A percentile compares a stretch with the other conserved stretches of the same genome.
Conservation (phyloP, 2,329 filamentous ascomycete species). For the Curvularia lunata region DNA sequence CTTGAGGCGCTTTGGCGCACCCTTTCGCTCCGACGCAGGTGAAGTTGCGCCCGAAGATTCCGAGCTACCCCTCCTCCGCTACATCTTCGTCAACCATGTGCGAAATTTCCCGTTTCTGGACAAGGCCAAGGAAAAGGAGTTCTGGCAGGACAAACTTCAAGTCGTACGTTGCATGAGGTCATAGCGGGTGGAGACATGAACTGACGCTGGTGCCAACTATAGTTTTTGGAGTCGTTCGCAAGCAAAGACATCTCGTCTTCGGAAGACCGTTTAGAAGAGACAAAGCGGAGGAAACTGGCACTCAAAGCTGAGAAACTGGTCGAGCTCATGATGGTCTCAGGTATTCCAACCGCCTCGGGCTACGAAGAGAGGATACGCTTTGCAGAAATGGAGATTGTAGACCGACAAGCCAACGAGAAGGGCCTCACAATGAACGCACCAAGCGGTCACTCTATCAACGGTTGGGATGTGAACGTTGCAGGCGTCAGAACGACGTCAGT, state of each 20-base stretch:
- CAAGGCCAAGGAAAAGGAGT: constrained; percentile 96
- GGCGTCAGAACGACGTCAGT: constrained; percentile 80
- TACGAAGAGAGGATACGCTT: constrained; percentile 98
- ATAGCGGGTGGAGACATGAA: constrained; percentile 6
- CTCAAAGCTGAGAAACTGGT: constrained; percentile 94
- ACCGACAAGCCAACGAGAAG: constrained; percentile 88
- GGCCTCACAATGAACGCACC: constrained; percentile 86
- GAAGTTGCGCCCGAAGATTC: constrained; percentile 94
- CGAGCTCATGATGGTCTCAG: constrained; percentile 99
- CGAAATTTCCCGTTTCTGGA: constrained; percentile 98
- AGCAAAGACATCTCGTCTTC: constrained; percentile 97
- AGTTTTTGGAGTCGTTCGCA: constrained; percentile 97
- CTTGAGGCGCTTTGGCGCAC: constrained; percentile 91
- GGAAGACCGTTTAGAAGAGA: constrained; percentile 93
- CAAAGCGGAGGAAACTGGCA: constrained; percentile 90
- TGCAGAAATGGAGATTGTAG: constrained; percentile 94
- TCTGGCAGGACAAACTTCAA: constrained; percentile 98
- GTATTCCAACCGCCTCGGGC: constrained; percentile 90
- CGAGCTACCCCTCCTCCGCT: constrained; percentile 89
- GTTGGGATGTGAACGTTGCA: constrained; percentile 96
- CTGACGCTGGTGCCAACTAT: constrained; percentile 27
- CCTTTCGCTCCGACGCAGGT: constrained; percentile 89
- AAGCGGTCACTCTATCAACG: constrained; percentile 89
- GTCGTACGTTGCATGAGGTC: constrained; percentile 65
- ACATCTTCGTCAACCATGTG: constrained; percentile 97